Evolutionary conservation across 2,329 filamentous ascomycete species (phyloP), one percentile per base, ranked within the genome.

Genomic region (Sphaerostilbella broomeana): DNA sequence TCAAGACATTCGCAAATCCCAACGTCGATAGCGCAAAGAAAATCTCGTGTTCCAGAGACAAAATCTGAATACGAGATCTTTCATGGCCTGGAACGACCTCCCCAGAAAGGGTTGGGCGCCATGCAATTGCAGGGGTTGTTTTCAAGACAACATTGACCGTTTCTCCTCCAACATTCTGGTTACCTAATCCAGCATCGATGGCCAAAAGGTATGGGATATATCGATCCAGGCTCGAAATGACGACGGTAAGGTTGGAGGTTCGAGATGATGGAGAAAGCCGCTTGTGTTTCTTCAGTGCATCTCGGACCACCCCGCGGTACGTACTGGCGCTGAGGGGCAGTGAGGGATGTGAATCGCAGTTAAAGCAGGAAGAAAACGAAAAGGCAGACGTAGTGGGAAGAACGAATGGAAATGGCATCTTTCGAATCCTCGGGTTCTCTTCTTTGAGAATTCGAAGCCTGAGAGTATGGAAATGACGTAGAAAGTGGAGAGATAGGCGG

Each of bases 361-460:
- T 75, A 62, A 94, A 82, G 61, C 72, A 84, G 25, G 81, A 72
- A 16, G 85, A 83, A 58, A 95, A 90, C 37, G 85, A 81, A 56
- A 94, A 82, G 38, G 83, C 77, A 22, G 88, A 94, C 5, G 90
- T 95, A 1, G 90, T 97, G 2, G 92, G 89, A 21, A 97, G 77
- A 9, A 77, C 67, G 56, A 95, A 95, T 10, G 85, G 84, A 58
- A 86, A 97, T 21, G 90, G 89, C 92, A 97, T 97, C 28, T 53
- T 65, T 50, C 16, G 13, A n/a, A 15, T 10, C 4, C 6, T 10
- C 1, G n/a, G 11, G 8, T 13, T 17, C 17, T 19, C 21, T 15
- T 25, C 17, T 25, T 13, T 26, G 20, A 3, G 8, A 6, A 13
- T 21, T 15, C 13, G 10, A 21, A 32, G 4, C 19, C 21, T 10